Percentiles rank a stretch among this genome's conserved stretches.
These are phyloP conservation scores for Herpetomonas tarakana DNA, from an alignment of 208 protist genomes.

Conservation along the genomic window DNA sequence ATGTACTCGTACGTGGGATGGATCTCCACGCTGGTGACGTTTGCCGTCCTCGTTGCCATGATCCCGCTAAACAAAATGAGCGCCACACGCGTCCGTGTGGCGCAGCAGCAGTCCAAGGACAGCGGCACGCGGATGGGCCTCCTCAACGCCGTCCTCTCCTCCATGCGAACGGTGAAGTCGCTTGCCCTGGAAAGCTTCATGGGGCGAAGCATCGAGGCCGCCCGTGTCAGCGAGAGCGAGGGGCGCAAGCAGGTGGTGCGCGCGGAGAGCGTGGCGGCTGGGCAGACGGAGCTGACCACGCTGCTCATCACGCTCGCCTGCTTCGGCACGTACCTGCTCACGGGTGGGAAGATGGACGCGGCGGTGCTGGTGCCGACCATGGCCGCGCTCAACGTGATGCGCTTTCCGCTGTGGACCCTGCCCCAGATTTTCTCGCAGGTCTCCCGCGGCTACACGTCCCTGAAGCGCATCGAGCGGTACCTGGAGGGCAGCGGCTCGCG, in stretches of 20 bases:
- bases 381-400: slow-evolving; percentile 69
- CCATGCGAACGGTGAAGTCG: slow-evolving; percentile 73
- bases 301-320: slow-evolving; percentile 60
- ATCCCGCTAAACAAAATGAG: slow-evolving; percentile 56
- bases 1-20: slow-evolving; percentile 71
- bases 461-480: slow-evolving; percentile 63
- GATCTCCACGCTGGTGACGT: slow-evolving; percentile 49
- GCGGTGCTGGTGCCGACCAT: slow-evolving; percentile 67
- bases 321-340: slow-evolving; percentile 58
- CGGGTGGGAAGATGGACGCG: slow-evolving; percentile 49
- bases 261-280: slow-evolving; percentile 44
- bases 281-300: slow-evolving; percentile 53
- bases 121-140: slow-evolving; percentile 53
- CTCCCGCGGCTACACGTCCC: slow-evolving; percentile 42
- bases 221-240: slow-evolving; percentile 40
- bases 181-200: slow-evolving; percentile 60
- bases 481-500: slow-evolving; percentile 22
- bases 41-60: slow-evolving; percentile 40
- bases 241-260: slow-evolving; percentile 29
- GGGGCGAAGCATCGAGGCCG: slow-evolving; percentile 29
- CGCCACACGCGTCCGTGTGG: slow-evolving; percentile 39
- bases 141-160: slow-evolving; percentile 47
- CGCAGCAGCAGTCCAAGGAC: slow-evolving; percentile 46
- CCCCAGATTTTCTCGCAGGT: slow-evolving; percentile 60
- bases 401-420: slow-evolving; percentile 62